Evolutionary conservation across 2,329 filamentous ascomycete species (phyloP), one percentile per base, ranked within the genome.

Genomic region (Helminthosporium solani): DNA sequence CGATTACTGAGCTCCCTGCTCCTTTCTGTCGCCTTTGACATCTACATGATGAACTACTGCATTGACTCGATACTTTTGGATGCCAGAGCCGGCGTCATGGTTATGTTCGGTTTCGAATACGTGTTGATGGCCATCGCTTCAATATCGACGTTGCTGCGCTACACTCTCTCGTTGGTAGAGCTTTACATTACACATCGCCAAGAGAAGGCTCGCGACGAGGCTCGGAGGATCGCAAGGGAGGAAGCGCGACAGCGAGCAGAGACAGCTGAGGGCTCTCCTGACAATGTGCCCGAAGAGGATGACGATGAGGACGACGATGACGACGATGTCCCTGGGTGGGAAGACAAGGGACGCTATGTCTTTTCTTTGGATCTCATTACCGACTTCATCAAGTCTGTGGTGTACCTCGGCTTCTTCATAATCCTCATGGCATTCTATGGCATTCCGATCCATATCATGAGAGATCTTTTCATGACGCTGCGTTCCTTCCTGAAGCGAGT

Each of bases 51-150:
- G 54, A 80, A 79, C 39, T 96, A 96, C 68, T 86, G 87, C 47
- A 78, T 95, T 50, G 82, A 84, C 21, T 89, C 87, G 0, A 91
- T 97, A 25, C 84, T 96, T 40, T 84, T 88, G 47, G 85, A 95
- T 66, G 89, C 92, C 2, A 81, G 87, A n/a, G 90, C 92, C 0
- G 94, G 95, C 48, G 97, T 99, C 88, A 99, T 97, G 90, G 90
- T 99, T 53, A 97, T 99, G 90, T 99, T 99, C 64, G 84, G 95
- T 5, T 99, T 99, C 60, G 94, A 99, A 70, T 97, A 97, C 65
- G 91, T 92, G 30, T 85, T 99, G 34, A 75, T 97, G 49, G 79
- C 84, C 2, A 86, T 95, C 8, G 85, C 85, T 41, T 95, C 92
- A 1, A 77, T 84, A 42, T 90, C 92, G 38, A 96, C 90, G 0